Evolutionary conservation across 1,139 yeast species (phyloP).

Genomic region (Pneumocystis canis): DNA sequence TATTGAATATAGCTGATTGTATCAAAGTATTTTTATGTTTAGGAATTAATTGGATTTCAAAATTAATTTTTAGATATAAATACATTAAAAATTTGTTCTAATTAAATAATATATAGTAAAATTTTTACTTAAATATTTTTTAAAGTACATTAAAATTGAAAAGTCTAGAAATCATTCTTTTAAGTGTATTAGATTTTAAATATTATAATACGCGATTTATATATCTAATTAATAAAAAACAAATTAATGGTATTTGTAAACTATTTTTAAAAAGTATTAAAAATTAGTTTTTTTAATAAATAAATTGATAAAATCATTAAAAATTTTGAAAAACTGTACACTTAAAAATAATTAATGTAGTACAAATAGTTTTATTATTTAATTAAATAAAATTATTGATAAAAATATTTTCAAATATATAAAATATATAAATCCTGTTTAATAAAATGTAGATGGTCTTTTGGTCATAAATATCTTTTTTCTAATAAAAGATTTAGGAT

Average conservation of each 20-base stretch:
- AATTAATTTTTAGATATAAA: background rate
- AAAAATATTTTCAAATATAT: background rate
- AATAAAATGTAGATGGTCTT: background rate
- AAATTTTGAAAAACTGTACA: too few species aligned
- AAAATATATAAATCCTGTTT: background rate
- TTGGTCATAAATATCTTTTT: background rate
- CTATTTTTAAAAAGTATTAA: too few species aligned
- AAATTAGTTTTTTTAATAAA: too few species aligned
- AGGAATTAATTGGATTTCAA: background rate
- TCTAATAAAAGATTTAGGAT: conserved; percentile 22
- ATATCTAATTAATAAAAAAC: too few species aligned
- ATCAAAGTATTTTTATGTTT: background rate
- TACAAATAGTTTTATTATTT: background rate
- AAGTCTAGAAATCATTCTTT: too few species aligned
- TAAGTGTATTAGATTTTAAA: too few species aligned
- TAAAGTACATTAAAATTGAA: background rate
- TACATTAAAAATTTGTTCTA: background rate
- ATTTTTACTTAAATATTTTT: background rate
- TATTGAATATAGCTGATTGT: background rate
- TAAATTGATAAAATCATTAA: too few species aligned
- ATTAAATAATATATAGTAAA: background rate
- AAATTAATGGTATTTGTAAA: too few species aligned
- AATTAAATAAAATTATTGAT: background rate
- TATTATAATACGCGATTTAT: too few species aligned
- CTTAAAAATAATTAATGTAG: too few species aligned